Percentiles rank a stretch among this genome's conserved stretches.
Conservation (phyloP, 148 eudicot species). For the Heliamphora exappendiculata region DNA sequence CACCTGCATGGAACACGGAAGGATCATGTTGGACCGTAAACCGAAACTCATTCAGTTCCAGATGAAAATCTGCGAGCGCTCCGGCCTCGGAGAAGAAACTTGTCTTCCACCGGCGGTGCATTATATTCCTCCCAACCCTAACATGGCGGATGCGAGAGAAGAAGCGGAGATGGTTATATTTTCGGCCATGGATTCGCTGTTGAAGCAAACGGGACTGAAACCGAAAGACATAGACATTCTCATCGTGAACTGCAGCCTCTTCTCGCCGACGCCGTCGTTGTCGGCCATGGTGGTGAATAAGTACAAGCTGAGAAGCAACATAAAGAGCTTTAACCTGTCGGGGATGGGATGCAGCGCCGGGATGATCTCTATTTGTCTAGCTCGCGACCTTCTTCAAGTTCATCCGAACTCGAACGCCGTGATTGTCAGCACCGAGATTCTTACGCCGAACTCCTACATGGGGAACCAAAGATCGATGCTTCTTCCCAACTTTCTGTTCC, state of each 20-base stretch:
- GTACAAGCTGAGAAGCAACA: slow-evolving; percentile 18
- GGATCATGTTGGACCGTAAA: not conserved
- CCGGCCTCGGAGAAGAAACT: slow-evolving; percentile 16
- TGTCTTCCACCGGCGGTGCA: slow-evolving; percentile 17
- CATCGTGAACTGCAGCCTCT: slow-evolving; percentile 18
- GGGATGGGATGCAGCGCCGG: slow-evolving; percentile 28
- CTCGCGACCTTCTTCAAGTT: slow-evolving; percentile 14
- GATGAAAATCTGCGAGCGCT: slow-evolving; percentile 11
- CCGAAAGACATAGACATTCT: slow-evolving; percentile 24
- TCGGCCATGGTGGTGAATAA: slow-evolving; percentile 24
- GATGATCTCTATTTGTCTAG: slow-evolving; percentile 16
- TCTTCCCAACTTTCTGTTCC: slow-evolving; percentile 20
- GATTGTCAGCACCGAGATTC: slow-evolving; percentile 20
- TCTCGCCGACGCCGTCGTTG: slow-evolving; percentile 16
- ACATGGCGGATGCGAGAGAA: slow-evolving; percentile 16
- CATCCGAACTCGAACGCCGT: slow-evolving; percentile 23
- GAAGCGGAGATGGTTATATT: slow-evolving; percentile 26
- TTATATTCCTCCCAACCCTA: slow-evolving; percentile 20
- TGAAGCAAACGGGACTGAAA: slow-evolving; percentile 15
- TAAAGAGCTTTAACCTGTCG: slow-evolving; percentile 18
- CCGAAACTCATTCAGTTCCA: slow-evolving; percentile 15
- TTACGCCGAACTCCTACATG: slow-evolving; percentile 14
- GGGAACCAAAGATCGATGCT: slow-evolving; percentile 25
- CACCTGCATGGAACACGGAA: slow-evolving; percentile 10
- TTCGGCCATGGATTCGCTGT: slow-evolving; percentile 17